phyloP scores from a whole-genome alignment of 2,329 filamentous ascomycete species.

The Ceratocystis destructans region DNA sequence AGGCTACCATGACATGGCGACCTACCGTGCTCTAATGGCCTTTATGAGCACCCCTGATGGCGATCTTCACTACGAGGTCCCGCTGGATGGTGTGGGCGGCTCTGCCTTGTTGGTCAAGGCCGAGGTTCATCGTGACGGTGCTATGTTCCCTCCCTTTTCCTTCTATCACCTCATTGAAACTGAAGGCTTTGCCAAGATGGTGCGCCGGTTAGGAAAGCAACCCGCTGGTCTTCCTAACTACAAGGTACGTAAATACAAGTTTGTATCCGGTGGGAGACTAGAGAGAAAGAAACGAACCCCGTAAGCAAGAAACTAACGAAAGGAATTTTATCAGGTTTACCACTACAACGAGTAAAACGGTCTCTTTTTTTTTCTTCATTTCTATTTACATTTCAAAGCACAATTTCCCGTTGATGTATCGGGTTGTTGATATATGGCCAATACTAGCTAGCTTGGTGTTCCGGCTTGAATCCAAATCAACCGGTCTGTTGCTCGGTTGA shows the following conservation, averaged over 20 bases:
- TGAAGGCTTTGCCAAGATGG: constrained; percentile 97
- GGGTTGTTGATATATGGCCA: constrained; percentile 6
- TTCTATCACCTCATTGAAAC: constrained; percentile 98
- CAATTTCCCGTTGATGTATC: constrained; percentile 2
- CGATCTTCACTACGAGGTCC: constrained; percentile 49
- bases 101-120: constrained; percentile 89
- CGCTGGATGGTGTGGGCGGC: constrained; percentile 85
- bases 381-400: background rate
- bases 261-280: background rate
- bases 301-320: constrained; percentile 10
- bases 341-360: constrained; percentile 69
- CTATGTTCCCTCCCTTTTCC: constrained; percentile 94
- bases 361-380: constrained; percentile 3
- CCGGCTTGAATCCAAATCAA: constrained; percentile 5
- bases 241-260: constrained; percentile 48
- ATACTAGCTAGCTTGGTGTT: constrained; percentile 1
- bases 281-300: background rate
- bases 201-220: constrained; percentile 70
- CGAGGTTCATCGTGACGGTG: constrained; percentile 89
- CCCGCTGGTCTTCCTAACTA: constrained; percentile 90
- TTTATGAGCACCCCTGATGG: constrained; percentile 50
- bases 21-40: constrained; percentile 83
- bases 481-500: background rate
- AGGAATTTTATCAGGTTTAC: constrained; percentile 49
- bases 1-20: constrained; percentile 85